Base-by-base conservation (phyloP, 371 early-diverging fungal genomes). In the Batrachochytrium dendrobatidis region DNA sequence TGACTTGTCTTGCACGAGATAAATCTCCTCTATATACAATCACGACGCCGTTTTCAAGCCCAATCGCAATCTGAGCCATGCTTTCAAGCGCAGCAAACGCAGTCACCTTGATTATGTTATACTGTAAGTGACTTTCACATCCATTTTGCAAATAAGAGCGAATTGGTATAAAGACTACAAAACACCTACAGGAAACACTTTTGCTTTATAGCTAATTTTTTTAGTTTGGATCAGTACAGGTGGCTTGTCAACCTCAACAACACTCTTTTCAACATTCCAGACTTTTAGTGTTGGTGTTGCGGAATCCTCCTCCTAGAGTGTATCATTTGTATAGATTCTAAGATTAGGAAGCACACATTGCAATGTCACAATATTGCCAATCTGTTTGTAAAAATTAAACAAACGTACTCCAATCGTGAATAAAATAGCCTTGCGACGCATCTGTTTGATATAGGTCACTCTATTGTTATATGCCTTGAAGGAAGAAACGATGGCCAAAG, bases 21-120 rank as follows among this genome's bases (percentile, higher is more conserved):
- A 94, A 70, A 66, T 90, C 91, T 1, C 93, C 92, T 28, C 87
- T 82, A 30, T 91, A 82, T 55, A 89, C 72, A 20, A 94, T 74
- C 0, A 94, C 91, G 0, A 85, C 82, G 25, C 95, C 97, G 66
- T 91, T 92, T 1, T 90, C 89, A 60, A 95, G 75, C 0, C 94
- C 97, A 35, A 94, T 73, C 3, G 94, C 94, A 5, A 89, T 72
- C 69, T 92, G 94, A 5, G 90, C 80, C 70, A 93, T 68, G 57
- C 83, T 85, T 46, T 90, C 90, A 18, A 90, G 67, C 0, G 86
- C 83, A 20, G 91, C 88, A 32, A 95, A 71, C 0, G 91, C 86
- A 0, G 95, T 87, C n/a, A 93, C 87, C 80, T 75, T 39, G 15
- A 20, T 20, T 39, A 20, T 39, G 15, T 15, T 15, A 39, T 39